Percentiles rank a stretch among this genome's conserved stretches.
These are phyloP conservation scores for Hamigera avellanea DNA, from an alignment of 495 filamentous ascomycete genomes.

Conservation along the genomic window DNA sequence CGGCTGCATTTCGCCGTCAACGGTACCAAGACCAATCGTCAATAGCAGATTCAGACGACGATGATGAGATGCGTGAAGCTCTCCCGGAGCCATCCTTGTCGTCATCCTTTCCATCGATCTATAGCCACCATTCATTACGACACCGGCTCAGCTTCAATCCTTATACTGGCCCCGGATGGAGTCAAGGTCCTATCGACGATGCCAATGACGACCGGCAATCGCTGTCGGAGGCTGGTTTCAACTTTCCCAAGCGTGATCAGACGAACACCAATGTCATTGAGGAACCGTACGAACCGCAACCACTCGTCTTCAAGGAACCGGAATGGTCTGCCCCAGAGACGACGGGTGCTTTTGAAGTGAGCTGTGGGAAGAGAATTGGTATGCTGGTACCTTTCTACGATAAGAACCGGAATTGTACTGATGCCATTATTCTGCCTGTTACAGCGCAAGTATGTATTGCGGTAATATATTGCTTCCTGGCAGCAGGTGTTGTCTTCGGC, in stretches of 20 bases:
- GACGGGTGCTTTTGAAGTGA: slow-evolving; percentile 59
- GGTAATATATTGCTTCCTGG: slow-evolving; percentile 71
- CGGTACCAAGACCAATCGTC: slow-evolving; percentile 5
- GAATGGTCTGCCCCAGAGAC: slow-evolving; percentile 24
- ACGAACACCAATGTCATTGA: not conserved
- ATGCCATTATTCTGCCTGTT: slow-evolving; percentile 1
- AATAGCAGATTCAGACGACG: slow-evolving; percentile 15
- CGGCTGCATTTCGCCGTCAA: slow-evolving; percentile 20
- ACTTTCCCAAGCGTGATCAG: slow-evolving; percentile 12
- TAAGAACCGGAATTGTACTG: not conserved
- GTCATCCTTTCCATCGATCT: slow-evolving; percentile 33
- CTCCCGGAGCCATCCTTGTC: slow-evolving; percentile 23
- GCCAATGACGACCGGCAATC: slow-evolving; percentile 15
- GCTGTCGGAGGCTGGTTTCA: slow-evolving; percentile 13
- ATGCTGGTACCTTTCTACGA: slow-evolving; percentile 14
- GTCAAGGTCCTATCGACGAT: slow-evolving; percentile 19
- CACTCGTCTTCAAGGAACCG: slow-evolving; percentile 4
- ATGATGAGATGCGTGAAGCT: slow-evolving; percentile 19
- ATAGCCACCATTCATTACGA: slow-evolving; percentile 22
- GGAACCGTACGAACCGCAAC: slow-evolving; percentile 1
- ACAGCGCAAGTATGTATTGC: slow-evolving; percentile 38
- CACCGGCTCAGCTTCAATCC: slow-evolving; percentile 35
- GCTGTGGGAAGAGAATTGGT: slow-evolving; percentile 51
- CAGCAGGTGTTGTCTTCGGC: slow-evolving; percentile 65
- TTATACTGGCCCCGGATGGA: slow-evolving; percentile 31